These are phyloP conservation scores for Beauveria caledonica DNA, from an alignment of 2,329 filamentous ascomycete species.

Conservation along the genomic window DNA sequence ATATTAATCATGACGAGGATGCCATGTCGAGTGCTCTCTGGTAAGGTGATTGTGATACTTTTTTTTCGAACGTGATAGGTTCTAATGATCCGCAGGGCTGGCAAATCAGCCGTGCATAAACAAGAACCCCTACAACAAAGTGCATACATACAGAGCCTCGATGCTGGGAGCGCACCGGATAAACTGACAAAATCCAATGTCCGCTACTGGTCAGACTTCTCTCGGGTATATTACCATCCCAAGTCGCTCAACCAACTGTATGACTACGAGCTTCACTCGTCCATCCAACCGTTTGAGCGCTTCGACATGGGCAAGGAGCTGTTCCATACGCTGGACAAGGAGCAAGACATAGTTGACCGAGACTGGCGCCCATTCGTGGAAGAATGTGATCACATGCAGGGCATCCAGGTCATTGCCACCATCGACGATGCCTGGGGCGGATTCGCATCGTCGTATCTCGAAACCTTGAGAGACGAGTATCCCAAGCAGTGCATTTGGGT, in stretches of 20 bases:
- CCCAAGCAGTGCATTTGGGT: conserved; percentile 81
- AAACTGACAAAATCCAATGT: conserved; percentile 61
- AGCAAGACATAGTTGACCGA: conserved; percentile 82
- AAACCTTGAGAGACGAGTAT: conserved; percentile 80
- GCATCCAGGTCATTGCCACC: conserved; percentile 66
- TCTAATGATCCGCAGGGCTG: conserved; percentile 43
- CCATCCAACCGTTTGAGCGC: conserved; percentile 78
- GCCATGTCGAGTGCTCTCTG: conserved; percentile 23
- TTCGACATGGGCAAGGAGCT: conserved; percentile 78
- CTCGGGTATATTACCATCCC: conserved; percentile 85
- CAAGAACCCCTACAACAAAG: conserved; percentile 59
- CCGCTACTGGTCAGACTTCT: conserved; percentile 97
- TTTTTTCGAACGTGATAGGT: not conserved
- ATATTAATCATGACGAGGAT: conserved; percentile 35
- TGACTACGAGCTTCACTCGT: conserved; percentile 77
- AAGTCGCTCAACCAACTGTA: conserved; percentile 78
- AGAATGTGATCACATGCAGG: conserved; percentile 89
- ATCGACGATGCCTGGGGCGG: conserved; percentile 77
- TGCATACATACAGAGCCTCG: conserved; percentile 71
- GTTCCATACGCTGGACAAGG: conserved; percentile 63
- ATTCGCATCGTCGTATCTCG: conserved; percentile 63
- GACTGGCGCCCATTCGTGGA: conserved; percentile 83
- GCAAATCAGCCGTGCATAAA: conserved; percentile 59
- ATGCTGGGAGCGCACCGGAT: conserved; percentile 60
- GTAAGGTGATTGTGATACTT: conserved; percentile 17